phyloP scores from a whole-genome alignment of 1,284 basidiomycete species.

The Inonotus obliquus region DNA sequence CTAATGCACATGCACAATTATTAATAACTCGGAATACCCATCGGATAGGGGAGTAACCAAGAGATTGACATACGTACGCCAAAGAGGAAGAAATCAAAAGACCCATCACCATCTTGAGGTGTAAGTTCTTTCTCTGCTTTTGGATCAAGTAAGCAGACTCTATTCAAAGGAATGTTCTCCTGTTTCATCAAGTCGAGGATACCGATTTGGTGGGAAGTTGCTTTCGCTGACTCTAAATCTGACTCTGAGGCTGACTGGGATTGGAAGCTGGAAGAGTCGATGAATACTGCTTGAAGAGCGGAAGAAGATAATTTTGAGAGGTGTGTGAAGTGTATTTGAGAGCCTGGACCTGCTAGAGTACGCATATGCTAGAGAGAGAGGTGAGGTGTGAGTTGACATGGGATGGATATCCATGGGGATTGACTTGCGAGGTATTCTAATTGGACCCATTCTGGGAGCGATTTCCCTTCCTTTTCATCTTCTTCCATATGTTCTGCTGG shows the following conservation, averaged over 20 bases:
- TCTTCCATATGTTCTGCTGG: slow-evolving; percentile 86
- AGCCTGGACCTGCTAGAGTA: slow-evolving; percentile 59
- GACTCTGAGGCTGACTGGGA: slow-evolving; percentile 16
- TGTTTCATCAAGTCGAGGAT: slow-evolving; percentile 64
- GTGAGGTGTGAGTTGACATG: neutral
- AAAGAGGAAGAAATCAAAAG: slow-evolving; percentile 84
- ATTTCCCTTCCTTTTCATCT: slow-evolving; percentile 69
- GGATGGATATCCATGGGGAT: slow-evolving; percentile 27
- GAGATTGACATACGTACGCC: slow-evolving; percentile 45
- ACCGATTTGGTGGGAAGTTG: slow-evolving; percentile 54
- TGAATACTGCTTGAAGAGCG: slow-evolving; percentile 49
- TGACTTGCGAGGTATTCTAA: slow-evolving; percentile 61
- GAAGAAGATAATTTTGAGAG: slow-evolving; percentile 67
- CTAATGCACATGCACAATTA: slow-evolving; percentile 28
- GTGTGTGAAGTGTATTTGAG: slow-evolving; percentile 78
- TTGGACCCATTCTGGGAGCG: slow-evolving; percentile 85
- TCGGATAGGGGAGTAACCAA: neutral
- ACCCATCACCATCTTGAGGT: slow-evolving; percentile 69
- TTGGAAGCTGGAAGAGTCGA: no score
- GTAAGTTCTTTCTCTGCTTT: slow-evolving; percentile 65
- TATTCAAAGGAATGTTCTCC: slow-evolving; percentile 44
- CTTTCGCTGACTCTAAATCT: slow-evolving; percentile 36
- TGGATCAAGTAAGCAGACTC: slow-evolving; percentile 87
- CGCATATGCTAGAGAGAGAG: slow-evolving; percentile 71
- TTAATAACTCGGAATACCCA: neutral